Percentiles rank a stretch among this genome's conserved stretches.
Evolutionary conservation across 176 grass and related monocot species (phyloP).

Genomic region (Musa itinerans): DNA sequence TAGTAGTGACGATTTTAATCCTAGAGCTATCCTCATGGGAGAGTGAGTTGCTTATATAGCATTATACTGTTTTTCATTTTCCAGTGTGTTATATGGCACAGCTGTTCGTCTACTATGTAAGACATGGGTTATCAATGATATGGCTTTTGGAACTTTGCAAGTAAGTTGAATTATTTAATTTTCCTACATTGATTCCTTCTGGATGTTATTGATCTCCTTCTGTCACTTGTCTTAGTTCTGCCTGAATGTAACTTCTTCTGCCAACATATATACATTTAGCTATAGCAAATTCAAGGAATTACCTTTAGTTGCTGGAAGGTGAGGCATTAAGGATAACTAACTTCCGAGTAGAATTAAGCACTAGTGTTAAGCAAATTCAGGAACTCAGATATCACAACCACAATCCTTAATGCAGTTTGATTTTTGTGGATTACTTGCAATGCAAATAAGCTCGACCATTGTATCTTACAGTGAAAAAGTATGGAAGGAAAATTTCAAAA

Average conservation of each 20-base stretch:
- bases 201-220: neutral
- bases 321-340: neutral
- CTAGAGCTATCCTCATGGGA: too few species aligned
- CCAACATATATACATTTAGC: too few species aligned
- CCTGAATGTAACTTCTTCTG: too few species aligned
- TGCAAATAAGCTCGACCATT: neutral
- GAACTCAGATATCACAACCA: neutral
- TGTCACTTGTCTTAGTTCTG: too few species aligned
- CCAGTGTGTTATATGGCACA: constrained; percentile 56
- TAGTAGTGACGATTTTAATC: neutral
- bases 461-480: neutral
- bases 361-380: neutral
- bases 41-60: neutral
- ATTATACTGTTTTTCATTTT: neutral
- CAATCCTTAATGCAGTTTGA: neutral
- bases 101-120: constrained; percentile 90
- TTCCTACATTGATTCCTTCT: neutral
- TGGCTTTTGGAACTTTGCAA: constrained; percentile 84
- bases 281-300: neutral
- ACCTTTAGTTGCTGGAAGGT: neutral
- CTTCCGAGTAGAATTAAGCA: neutral
- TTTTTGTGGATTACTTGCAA: neutral
- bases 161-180: constrained; percentile 46
- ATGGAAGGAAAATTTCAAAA: too few species aligned
- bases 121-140: constrained; percentile 58